Evolutionary conservation across 371 early-diverging fungal species (phyloP).

Genomic region (Fennellomyces sp.): DNA sequence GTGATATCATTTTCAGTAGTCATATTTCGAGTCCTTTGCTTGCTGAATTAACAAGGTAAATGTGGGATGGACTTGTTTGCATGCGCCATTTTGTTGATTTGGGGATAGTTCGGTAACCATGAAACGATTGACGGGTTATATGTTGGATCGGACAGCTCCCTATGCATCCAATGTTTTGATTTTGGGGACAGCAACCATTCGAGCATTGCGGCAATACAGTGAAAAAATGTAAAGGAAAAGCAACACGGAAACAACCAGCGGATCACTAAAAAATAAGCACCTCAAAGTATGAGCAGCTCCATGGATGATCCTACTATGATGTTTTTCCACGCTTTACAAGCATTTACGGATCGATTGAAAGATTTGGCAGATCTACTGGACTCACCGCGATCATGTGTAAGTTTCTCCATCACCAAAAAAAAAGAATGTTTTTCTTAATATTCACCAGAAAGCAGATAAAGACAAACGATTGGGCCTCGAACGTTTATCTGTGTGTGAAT

Average conservation of each 20-base stretch:
- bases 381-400: constrained; percentile 1
- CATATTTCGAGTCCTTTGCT: constrained; percentile 8
- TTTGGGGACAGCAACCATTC: constrained; percentile 5
- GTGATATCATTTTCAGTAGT: constrained; percentile 13
- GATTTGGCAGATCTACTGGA: background rate
- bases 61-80: background rate
- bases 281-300: background rate
- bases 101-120: constrained; percentile 10
- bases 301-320: background rate
- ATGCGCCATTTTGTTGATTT: no score
- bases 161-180: constrained; percentile 13
- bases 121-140: constrained; percentile 16
- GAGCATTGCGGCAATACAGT: constrained; percentile 5
- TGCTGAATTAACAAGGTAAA: constrained; percentile 12
- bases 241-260: no score
- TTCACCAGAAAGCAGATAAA: constrained; percentile 5
- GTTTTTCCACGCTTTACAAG: background rate
- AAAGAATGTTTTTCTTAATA: background rate
- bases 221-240: constrained; percentile 4
- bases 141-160: constrained; percentile 12
- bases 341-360: background rate
- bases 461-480: constrained; percentile 10
- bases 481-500: constrained; percentile 13
- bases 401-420: background rate
- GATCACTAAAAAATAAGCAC: background rate